Conservation (phyloP, 75 land plant species). For the Adiantum capillusveneris region DNA sequence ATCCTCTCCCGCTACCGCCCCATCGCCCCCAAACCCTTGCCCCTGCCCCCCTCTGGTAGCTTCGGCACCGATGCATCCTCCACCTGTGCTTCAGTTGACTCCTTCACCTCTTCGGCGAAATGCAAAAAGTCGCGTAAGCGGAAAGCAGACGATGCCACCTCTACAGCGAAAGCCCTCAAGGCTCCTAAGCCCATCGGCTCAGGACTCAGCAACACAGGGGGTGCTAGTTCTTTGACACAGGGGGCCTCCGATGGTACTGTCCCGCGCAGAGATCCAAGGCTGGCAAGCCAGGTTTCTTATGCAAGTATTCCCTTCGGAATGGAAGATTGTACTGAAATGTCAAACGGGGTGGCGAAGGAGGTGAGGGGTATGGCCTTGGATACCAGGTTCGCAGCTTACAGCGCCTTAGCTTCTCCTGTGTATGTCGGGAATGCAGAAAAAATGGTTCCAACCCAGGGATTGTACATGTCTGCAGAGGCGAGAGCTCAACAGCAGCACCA, state of each 20-base stretch:
- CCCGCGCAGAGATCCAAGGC: slow-evolving; percentile 8
- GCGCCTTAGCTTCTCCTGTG: slow-evolving; percentile 3
- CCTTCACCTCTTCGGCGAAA: neutral
- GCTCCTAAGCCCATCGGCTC: slow-evolving; percentile 3
- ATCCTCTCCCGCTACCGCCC: slow-evolving; percentile 53
- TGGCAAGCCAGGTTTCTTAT: no score
- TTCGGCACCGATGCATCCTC: neutral
- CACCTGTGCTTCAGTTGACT: slow-evolving; percentile 2
- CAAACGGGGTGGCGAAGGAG: no score
- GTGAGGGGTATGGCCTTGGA: no score
- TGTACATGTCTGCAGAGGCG: neutral
- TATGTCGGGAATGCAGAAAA: neutral
- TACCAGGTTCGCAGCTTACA: no score
- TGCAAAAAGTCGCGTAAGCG: slow-evolving; percentile 2
- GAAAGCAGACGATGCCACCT: neutral
- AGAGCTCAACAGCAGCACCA: neutral
- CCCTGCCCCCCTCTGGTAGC: slow-evolving; percentile 1
- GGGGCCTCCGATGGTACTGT: slow-evolving; percentile 13
- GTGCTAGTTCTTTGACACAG: neutral
- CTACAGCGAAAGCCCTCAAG: neutral
- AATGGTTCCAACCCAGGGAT: neutral
- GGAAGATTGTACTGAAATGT: no score
- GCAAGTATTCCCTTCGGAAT: no score
- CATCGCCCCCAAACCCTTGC: slow-evolving; percentile 54
- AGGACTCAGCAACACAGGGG: slow-evolving; percentile 1